Evolutionary conservation across 2,329 filamentous ascomycete genomes (phyloP).

Genomic region (Cercospora sp.): DNA sequence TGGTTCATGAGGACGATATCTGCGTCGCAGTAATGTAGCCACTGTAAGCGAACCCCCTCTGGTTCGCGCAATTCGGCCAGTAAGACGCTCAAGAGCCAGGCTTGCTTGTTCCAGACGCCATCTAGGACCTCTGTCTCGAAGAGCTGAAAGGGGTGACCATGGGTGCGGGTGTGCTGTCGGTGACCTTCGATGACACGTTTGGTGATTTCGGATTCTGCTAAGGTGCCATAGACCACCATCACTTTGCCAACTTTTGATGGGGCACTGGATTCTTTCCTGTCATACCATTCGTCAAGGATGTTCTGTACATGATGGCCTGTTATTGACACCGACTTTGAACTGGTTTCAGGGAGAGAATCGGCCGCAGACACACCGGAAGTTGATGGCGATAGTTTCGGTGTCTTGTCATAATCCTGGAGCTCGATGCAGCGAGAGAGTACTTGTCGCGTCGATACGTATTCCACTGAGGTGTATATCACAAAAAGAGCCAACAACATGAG

Average conservation of each 20-base stretch:
- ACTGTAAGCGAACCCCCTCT: neutral
- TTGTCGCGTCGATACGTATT: neutral
- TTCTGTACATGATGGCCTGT: neutral
- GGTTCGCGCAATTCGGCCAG: neutral
- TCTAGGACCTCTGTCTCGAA: neutral
- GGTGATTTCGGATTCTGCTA: neutral
- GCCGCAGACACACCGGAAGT: too few species aligned
- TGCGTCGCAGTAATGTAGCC: conserved; percentile 30
- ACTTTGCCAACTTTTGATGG: neutral
- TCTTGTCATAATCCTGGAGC: neutral
- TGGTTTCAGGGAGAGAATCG: neutral
- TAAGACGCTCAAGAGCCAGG: neutral
- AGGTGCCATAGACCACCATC: neutral
- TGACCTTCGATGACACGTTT: neutral
- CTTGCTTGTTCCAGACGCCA: neutral
- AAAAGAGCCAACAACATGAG: neutral
- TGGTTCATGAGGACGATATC: conserved; percentile 36
- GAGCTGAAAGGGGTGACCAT: neutral
- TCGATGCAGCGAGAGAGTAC: neutral
- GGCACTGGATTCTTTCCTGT: neutral
- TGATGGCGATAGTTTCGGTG: fast-evolving
- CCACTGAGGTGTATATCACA: neutral
- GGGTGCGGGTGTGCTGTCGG: neutral
- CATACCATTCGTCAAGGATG: neutral
- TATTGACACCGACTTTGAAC: neutral